Conservation (phyloP, 768 basidiomycete genomes). For the Auriscalpium microsporum region DNA sequence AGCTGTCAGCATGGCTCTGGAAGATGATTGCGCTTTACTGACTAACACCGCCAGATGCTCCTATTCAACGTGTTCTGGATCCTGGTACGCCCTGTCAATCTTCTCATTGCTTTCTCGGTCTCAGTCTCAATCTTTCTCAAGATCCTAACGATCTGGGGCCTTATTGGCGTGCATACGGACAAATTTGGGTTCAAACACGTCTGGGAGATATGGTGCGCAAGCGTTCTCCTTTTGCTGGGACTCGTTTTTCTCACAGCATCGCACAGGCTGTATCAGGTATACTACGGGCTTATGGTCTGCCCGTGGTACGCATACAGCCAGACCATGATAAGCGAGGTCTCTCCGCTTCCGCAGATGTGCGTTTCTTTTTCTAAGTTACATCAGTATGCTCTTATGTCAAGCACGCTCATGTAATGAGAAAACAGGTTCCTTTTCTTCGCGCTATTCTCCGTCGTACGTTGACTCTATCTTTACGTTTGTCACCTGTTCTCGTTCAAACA, state of each 20-base stretch:
- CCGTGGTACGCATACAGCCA: constrained; percentile 80
- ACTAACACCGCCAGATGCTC: constrained; percentile 44
- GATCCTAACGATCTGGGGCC: constrained; percentile 66
- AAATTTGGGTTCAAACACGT: constrained; percentile 77
- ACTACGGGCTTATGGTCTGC: constrained; percentile 65
- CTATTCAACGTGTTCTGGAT: constrained; percentile 68
- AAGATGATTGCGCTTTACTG: neutral
- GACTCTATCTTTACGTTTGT: neutral
- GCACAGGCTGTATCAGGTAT: constrained; percentile 57
- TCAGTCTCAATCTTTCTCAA: constrained; percentile 16
- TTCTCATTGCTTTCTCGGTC: neutral
- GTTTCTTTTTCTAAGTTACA: constrained; percentile 12
- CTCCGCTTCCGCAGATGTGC: constrained; percentile 62
- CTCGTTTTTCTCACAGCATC: neutral
- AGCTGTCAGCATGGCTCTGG: constrained; percentile 27
- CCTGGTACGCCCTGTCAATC: constrained; percentile 31
- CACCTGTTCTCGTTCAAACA: neutral
- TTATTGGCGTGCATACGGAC: constrained; percentile 66
- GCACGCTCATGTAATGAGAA: neutral
- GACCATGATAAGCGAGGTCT: constrained; percentile 78
- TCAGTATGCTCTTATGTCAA: neutral
- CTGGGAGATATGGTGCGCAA: constrained; percentile 65
- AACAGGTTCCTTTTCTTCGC: constrained; percentile 64
- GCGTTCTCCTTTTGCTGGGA: neutral
- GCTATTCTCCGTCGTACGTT: constrained; percentile 56